Evolutionary conservation across 495 filamentous ascomycete genomes (phyloP).

Genomic region (Penicillium herquei): DNA sequence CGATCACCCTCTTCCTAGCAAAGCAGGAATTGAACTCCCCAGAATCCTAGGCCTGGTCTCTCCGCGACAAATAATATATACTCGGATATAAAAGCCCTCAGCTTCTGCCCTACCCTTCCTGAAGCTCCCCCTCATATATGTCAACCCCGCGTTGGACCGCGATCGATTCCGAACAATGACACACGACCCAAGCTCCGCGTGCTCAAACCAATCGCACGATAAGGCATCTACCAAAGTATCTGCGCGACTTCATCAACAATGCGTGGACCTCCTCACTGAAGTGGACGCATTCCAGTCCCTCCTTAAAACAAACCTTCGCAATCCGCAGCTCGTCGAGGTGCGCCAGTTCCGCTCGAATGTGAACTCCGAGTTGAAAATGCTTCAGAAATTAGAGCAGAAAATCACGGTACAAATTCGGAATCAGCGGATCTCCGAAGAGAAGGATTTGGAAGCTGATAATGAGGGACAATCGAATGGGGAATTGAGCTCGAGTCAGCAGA

Average conservation of each 20-base stretch:
- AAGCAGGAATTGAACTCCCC: too few relatives aligned
- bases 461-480: not conserved
- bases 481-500: conserved; percentile 2
- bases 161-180: conserved; percentile 9
- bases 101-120: not conserved
- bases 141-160: not conserved
- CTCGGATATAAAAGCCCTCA: too few relatives aligned
- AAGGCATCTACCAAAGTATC: conserved; percentile 19
- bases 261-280: conserved; percentile 43
- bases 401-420: conserved; percentile 8
- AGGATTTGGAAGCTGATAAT: not conserved
- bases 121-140: too few relatives aligned
- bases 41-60: too few relatives aligned
- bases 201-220: not conserved
- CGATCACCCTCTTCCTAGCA: too few relatives aligned
- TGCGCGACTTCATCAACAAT: conserved; percentile 37
- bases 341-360: conserved; percentile 50
- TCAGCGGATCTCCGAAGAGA: conserved; percentile 3
- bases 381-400: conserved; percentile 46
- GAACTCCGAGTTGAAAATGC: conserved; percentile 45
- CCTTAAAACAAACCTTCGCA: conserved; percentile 42
- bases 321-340: conserved; percentile 52
- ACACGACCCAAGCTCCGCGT: conserved; percentile 4
- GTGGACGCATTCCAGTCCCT: conserved; percentile 47
- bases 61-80: too few relatives aligned